Percentiles rank a stretch among this genome's conserved stretches.
phyloP scores from a whole-genome alignment of 2,329 filamentous ascomycete genomes.

The Monilinia fructicola region DNA sequence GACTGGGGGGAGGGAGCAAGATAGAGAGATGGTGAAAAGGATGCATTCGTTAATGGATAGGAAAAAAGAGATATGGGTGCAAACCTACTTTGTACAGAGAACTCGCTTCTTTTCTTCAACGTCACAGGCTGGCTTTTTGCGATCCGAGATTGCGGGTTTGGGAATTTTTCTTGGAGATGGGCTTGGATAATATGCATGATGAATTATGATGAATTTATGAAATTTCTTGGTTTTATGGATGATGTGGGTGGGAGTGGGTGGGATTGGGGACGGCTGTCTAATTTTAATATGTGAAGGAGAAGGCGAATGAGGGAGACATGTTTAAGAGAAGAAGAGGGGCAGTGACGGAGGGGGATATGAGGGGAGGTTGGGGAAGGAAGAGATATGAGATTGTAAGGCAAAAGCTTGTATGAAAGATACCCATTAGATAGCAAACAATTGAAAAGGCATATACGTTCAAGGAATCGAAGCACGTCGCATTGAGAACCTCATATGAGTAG shows the following conservation, averaged over 20 bases:
- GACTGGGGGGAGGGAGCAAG: not conserved
- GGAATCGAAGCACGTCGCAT: too few species aligned
- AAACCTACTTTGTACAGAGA: constrained; percentile 11
- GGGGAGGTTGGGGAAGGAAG: too few species aligned
- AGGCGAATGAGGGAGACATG: not conserved
- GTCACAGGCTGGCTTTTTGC: constrained; percentile 1
- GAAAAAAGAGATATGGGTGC: constrained; percentile 10
- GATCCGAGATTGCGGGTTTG: constrained; percentile 6
- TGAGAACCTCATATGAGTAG: too few species aligned
- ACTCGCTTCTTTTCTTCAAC: not conserved
- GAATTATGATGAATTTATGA: constrained; percentile 17
- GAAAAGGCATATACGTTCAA: too few species aligned
- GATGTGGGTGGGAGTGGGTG: not conserved
- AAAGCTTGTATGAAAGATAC: too few species aligned
- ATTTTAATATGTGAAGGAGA: not conserved
- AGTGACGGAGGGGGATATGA: too few species aligned
- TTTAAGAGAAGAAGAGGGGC: too few species aligned
- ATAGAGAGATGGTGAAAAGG: not conserved
- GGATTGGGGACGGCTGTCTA: not conserved
- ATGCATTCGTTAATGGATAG: not conserved
- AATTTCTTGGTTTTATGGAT: not conserved
- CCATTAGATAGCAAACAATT: too few species aligned
- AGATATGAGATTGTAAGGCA: not conserved
- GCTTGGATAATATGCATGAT: not conserved
- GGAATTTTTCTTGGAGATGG: not conserved